Evolutionary conservation across 345 rosid genomes (phyloP), one percentile per base, ranked within the genome.

Genomic region (Xanthoceras sorbifolium): DNA sequence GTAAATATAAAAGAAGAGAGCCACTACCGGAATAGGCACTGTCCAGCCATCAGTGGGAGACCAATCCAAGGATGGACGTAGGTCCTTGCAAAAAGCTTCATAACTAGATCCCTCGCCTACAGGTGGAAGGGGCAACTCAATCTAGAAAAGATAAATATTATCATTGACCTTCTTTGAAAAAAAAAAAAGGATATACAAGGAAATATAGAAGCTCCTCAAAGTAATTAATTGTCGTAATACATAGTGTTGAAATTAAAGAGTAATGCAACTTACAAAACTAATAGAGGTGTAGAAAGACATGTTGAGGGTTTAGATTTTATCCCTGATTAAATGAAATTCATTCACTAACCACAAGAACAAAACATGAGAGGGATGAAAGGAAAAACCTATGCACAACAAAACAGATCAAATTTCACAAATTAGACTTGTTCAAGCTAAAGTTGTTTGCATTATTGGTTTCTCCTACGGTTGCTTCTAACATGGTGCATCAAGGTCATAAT

Each of bases 41-140:
- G 36, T 81, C 95, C 93, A 89, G 26, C 95, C 93, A 78, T 66
- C 71, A 50, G 73, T 80, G 1, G 64, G 69, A 57, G 89, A 87
- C 95, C 95, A 91, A 60, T 86, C 83, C 82, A 91, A 71, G 64
- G 91, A 82, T 74, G 95, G 95, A 23, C 95, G 90, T 29, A 89
- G 64, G 72, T 89, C 90, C 71, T 82, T 69, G 65, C 76, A 67
- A 1, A 5, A 76, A 78, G 70, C 93, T 40, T 83, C 86, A 78
- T 85, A 88, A 9, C 77, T 79, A 1, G 1, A 18, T 28, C 93
- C 93, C 85, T 91, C 90, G 44, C 96, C 96, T 54, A 12, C 23
- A 9, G 93, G 96, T 57, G 84, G 87, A 60, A 87, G 82, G 36
- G 69, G 83, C 84, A 91, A 79, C 38, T 85, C 87, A 40, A 91